Evolutionary conservation across 768 basidiomycete species (phyloP).

Genomic region (Chalciporus piperatus): DNA sequence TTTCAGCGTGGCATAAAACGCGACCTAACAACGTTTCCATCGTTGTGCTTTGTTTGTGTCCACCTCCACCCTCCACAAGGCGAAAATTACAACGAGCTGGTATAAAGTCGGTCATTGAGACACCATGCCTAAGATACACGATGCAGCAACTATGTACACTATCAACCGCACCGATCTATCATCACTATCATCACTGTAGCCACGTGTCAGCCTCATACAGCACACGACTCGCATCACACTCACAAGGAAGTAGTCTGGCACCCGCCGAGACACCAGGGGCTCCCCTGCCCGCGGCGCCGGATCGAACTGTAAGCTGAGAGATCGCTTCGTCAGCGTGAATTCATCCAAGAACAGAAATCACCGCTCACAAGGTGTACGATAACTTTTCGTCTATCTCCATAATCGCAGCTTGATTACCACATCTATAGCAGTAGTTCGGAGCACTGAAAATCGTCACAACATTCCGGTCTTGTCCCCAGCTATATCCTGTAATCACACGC

Average conservation of each 20-base stretch:
- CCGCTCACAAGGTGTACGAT: slow-evolving; percentile 86
- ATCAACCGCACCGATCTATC: slow-evolving; percentile 10
- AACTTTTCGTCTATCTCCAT: slow-evolving; percentile 99
- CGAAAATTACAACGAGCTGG: background rate
- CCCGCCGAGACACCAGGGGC: slow-evolving; percentile 93
- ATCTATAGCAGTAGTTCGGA: slow-evolving; percentile 99
- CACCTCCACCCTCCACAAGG: slow-evolving; percentile 6
- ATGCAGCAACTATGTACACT: slow-evolving; percentile 24
- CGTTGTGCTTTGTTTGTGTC: slow-evolving; percentile 23
- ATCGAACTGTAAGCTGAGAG: slow-evolving; percentile 93
- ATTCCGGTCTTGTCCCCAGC: slow-evolving; percentile 99
- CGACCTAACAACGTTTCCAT: too few species aligned
- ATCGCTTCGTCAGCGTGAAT: slow-evolving; percentile 3
- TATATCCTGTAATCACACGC: slow-evolving; percentile 56
- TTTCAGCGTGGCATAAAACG: slow-evolving; percentile 9
- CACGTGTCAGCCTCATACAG: background rate
- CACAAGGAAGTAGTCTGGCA: slow-evolving; percentile 93
- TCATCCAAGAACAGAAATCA: slow-evolving; percentile 1
- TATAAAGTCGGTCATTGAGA: slow-evolving; percentile 14
- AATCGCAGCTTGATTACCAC: slow-evolving; percentile 99
- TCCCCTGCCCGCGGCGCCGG: slow-evolving; percentile 98
- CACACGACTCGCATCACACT: slow-evolving; percentile 28
- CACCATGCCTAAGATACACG: slow-evolving; percentile 20
- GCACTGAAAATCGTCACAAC: slow-evolving; percentile 99
- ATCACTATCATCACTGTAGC: slow-evolving; percentile 20